Evolutionary conservation across 306 rosid species (phyloP).

Genomic region (Medicago truncatula): DNA sequence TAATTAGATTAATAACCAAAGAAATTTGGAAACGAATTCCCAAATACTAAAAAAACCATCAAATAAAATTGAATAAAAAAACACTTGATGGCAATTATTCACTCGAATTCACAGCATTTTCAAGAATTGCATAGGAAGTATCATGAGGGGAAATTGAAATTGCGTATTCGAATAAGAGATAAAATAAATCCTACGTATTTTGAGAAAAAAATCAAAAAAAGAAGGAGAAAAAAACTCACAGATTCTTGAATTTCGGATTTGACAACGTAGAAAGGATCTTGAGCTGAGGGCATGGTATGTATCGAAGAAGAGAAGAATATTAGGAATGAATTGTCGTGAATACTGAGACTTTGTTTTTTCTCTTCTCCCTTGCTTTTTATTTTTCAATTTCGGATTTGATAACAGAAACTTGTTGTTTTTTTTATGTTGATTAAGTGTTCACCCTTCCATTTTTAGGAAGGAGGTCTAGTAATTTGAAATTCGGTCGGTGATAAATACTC

Average conservation of each 20-base stretch:
- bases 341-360: neutral
- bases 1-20: too few species aligned
- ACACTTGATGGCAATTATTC: too few species aligned
- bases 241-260: conserved; percentile 95
- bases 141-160: neutral
- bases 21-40: neutral
- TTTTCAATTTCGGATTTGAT: too few species aligned
- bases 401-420: too few species aligned
- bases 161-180: neutral
- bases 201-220: neutral
- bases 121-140: too few species aligned
- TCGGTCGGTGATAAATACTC: too few species aligned
- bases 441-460: too few species aligned
- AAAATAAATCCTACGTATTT: conserved; percentile 15
- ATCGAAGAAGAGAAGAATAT: neutral
- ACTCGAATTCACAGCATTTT: too few species aligned
- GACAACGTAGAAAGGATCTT: conserved; percentile 97
- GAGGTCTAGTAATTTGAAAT: too few species aligned
- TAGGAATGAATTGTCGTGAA: neutral
- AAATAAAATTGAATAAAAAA: too few species aligned
- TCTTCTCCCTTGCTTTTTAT: neutral
- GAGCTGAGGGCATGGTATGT: conserved; percentile 81
- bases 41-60: neutral
- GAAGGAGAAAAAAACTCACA: conserved; percentile 48
- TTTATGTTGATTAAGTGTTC: too few species aligned